A percentile compares a stretch with the other conserved stretches of the same genome.
Conservation (phyloP, 78 protist genomes). For the Dictyostelium capitatum region DNA sequence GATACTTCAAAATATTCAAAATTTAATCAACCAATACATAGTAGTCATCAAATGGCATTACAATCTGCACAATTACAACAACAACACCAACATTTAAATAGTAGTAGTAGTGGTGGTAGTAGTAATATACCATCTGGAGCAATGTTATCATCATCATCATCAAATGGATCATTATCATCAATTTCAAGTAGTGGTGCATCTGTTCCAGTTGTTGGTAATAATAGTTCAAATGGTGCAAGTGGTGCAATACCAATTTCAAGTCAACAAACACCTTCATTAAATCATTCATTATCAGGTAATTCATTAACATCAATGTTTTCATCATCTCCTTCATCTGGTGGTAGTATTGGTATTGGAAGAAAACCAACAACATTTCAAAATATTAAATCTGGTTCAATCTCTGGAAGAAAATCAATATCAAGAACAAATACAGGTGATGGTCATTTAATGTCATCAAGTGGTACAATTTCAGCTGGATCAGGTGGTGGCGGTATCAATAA, state of each 20-base stretch:
- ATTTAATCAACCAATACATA: constrained; percentile 2
- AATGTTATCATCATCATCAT: constrained; percentile 17
- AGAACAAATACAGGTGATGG: constrained; percentile 5
- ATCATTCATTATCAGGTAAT: background rate
- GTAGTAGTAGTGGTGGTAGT: too few species aligned
- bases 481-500: background rate
- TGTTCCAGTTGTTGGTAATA: background rate
- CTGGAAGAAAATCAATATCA: constrained; percentile 11
- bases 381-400: background rate
- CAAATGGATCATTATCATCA: background rate
- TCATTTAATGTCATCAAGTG: background rate
- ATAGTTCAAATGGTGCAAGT: constrained; percentile 1
- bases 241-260: background rate
- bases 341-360: background rate
- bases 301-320: background rate
- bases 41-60: background rate
- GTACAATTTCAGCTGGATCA: background rate
- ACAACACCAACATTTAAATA: background rate
- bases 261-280: background rate
- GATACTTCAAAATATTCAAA: constrained; percentile 46
- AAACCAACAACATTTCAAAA: constrained; percentile 11
- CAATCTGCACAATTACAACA: background rate
- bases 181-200: background rate
- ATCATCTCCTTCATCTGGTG: background rate
- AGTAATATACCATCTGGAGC: background rate